Base-by-base conservation (phyloP, 257 asterid genomes). In the Solanum paucissectum region DNA sequence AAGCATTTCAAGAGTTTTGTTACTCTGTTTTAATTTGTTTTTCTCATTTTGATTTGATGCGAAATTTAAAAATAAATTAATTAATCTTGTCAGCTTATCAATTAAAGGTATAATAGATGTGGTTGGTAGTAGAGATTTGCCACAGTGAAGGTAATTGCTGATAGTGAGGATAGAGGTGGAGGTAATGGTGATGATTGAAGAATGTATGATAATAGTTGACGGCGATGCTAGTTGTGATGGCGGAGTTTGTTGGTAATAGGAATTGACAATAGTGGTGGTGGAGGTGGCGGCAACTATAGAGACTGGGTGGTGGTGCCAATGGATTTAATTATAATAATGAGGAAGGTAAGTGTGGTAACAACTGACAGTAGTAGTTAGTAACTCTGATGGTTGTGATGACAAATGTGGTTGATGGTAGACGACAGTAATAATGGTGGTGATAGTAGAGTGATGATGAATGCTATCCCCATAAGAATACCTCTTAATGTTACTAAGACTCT, bases 41-140 rank as follows among this genome's bases (percentile, higher is more conserved):
- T 6, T n/a, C 18, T 0, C 3, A 10, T n/a, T 21, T 64, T 11
- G 0, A 64, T 5, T n/a, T 0, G 2, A n/a, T 5, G 5, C 3
- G 7, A 5, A 11, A 52, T 52, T 46, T 18, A 52, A 52, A 52
- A 52, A 52, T 52, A 4, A 52, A 18, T 18, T 18, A 52, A 18
- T 18, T 2, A 52, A 16, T 52, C 9, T 52, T 18, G n/a, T 18
- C 1, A 2, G n/a, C 62, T 6, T 52, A 52, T 52, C 62, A 18
- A 52, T 18, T 6, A 18, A 52, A 18, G 9, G n/a, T 52, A 52
- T 52, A 18, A 52, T 52, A 2, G 25, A 20, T 20, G 64, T 55
- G 4, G 64, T 55, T 55, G 64, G 5, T 20, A 55, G 64, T 18
- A 55, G 64, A 55, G 4, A 55, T 55, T 55, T 0, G n/a, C 3